phyloP scores from a whole-genome alignment of 2,329 filamentous ascomycete species.

The Chaetothyriales sp. region DNA sequence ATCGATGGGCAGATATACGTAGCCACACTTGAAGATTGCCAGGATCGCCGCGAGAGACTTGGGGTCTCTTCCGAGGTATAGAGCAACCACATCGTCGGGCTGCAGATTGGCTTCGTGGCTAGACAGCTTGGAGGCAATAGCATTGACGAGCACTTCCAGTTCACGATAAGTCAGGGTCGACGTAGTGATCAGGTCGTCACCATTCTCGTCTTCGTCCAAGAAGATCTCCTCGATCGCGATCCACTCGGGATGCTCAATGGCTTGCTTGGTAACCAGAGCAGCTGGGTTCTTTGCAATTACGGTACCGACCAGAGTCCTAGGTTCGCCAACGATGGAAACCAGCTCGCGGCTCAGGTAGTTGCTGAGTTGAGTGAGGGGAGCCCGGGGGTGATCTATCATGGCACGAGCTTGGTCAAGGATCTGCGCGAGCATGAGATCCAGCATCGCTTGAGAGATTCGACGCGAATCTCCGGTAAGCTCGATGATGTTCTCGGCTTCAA shows the following conservation, averaged over 20 bases:
- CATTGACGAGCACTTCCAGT: conserved; percentile 17
- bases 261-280: conserved; percentile 19
- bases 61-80: conserved; percentile 19
- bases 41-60: conserved; percentile 20
- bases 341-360: conserved; percentile 17
- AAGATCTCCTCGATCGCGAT: conserved; percentile 20
- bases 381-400: too few species aligned
- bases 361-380: too few species aligned
- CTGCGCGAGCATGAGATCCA: too few species aligned
- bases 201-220: conserved; percentile 11
- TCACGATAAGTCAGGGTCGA: conserved; percentile 18
- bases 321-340: conserved; percentile 16
- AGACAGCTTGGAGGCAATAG: conserved; percentile 18
- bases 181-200: conserved; percentile 8
- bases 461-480: too few species aligned
- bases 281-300: conserved; percentile 17
- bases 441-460: too few species aligned
- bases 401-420: too few species aligned
- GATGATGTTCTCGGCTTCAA: too few species aligned
- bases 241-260: conserved; percentile 19
- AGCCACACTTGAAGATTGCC: conserved; percentile 23
- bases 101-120: background rate
- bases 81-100: conserved; percentile 18
- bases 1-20: conserved; percentile 23
- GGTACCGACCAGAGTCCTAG: conserved; percentile 6